phyloP scores from a whole-genome alignment of 1,284 basidiomycete genomes.

The Taiwanofungus camphoratus region DNA sequence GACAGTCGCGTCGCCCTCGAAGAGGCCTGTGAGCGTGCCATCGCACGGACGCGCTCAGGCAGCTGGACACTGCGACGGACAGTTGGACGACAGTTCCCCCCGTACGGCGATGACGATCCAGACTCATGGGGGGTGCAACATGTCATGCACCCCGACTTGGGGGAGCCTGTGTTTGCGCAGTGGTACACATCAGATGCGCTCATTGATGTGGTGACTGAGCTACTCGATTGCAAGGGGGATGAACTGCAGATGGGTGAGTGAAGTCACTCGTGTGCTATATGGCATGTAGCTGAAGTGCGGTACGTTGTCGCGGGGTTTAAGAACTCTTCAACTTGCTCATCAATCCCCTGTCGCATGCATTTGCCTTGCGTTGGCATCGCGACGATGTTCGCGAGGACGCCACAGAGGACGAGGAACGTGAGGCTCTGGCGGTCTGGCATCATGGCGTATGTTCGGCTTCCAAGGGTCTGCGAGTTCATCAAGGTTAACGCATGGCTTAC shows the following conservation, averaged over 20 bases:
- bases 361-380: conserved; percentile 79
- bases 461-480: too few relatives aligned
- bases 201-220: conserved; percentile 39
- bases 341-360: conserved; percentile 62
- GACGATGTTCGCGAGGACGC: conserved; percentile 71
- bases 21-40: conserved; percentile 47
- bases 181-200: conserved; percentile 67
- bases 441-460: conserved; percentile 64
- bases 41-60: conserved; percentile 54
- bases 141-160: conserved; percentile 70
- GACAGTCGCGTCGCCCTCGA: conserved; percentile 38
- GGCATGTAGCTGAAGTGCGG: neutral
- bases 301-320: conserved; percentile 21
- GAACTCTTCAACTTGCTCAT: conserved; percentile 80
- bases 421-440: conserved; percentile 56
- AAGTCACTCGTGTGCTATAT: conserved; percentile 41
- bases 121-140: conserved; percentile 83
- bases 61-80: conserved; percentile 66
- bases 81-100: conserved; percentile 81
- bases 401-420: conserved; percentile 56
- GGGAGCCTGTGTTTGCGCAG: conserved; percentile 50
- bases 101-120: conserved; percentile 49
- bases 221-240: conserved; percentile 53
- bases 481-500: neutral
- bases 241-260: conserved; percentile 69